Evolutionary conservation across 257 asterid genomes (phyloP), one percentile per base, ranked within the genome.

Genomic region (Cynanchum wilfordii): DNA sequence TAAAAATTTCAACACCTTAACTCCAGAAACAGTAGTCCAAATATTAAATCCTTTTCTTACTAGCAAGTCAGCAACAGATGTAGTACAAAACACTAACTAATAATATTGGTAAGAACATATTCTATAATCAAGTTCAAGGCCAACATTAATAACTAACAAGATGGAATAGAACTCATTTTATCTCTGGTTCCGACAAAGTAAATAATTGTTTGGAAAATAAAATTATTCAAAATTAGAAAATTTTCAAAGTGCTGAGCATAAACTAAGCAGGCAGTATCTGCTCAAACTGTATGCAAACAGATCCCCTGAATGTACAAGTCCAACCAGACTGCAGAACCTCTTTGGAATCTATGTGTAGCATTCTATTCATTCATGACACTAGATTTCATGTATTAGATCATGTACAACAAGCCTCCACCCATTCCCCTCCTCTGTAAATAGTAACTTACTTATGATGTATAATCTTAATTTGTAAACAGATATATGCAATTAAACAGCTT

Each of bases 1-100:
- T 22, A 76, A 70, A 75, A 56, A 74, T 77, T 42, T 54, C 74
- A 60, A 38, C 30, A 59, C 40, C 16, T 64, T 9, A 64, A 36
- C 49, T 63, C 50, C 20, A 47, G 36, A 52, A 17, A 60, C n/a
- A 52, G 36, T 8, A 49, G 36, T 30, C 13, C 24, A 9, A 24
- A 57, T 22, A 42, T 36, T 19, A 67, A 42, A 68, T 52, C n/a
- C n/a, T n/a, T n/a, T n/a, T n/a, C 11, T 9, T 33, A 2, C 7
- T 42, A 20, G 29, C 24, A 16, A 27, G 40, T 44, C 33, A 36
- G n/a, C 30, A 55, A 56, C 2, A 33, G 12, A 40, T 30, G 57
- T 11, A 17, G 49, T 55, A 66, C 22, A 55, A 24, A 27, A 56
- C 13, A 49, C n/a, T 56, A 69, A 29, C 16, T 2, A 15, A 68